Evolutionary conservation across 345 rosid species (phyloP).

Genomic region (Hibiscus trionum): DNA sequence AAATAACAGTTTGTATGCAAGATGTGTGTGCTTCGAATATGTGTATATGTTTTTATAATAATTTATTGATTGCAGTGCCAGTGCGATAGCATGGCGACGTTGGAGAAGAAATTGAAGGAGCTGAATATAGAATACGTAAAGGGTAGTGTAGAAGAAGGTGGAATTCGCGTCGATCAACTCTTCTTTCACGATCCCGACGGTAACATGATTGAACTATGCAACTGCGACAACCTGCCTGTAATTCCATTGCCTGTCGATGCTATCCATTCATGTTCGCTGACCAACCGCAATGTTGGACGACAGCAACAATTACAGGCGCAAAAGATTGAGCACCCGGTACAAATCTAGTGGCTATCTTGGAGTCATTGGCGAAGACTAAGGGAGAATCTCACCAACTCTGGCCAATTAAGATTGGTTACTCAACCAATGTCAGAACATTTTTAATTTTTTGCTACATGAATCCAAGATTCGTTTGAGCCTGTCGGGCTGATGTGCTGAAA

Average conservation of each 20-base stretch:
- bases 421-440: not conserved
- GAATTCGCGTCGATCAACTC: slow-evolving; percentile 43
- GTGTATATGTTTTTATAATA: no score
- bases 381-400: not conserved
- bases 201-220: slow-evolving; percentile 54
- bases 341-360: not conserved
- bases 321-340: slow-evolving; percentile 3
- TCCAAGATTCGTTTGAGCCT: not conserved
- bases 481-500: not conserved
- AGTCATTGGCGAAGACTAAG: no score
- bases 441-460: not conserved
- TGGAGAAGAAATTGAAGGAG: slow-evolving; percentile 44
- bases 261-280: slow-evolving; percentile 31
- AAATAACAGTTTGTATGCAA: no score
- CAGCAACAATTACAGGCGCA: not conserved
- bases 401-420: not conserved
- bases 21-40: no score
- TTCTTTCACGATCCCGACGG: slow-evolving; percentile 67
- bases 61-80: not conserved
- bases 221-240: slow-evolving; percentile 48
- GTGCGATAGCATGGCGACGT: slow-evolving; percentile 45
- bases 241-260: slow-evolving; percentile 29
- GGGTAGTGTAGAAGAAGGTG: slow-evolving; percentile 35
- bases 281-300: slow-evolving; percentile 20
- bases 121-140: slow-evolving; percentile 37